Conservation (phyloP, 192 early-diverging fungal genomes). For the Linnemannia schmuckeri region DNA sequence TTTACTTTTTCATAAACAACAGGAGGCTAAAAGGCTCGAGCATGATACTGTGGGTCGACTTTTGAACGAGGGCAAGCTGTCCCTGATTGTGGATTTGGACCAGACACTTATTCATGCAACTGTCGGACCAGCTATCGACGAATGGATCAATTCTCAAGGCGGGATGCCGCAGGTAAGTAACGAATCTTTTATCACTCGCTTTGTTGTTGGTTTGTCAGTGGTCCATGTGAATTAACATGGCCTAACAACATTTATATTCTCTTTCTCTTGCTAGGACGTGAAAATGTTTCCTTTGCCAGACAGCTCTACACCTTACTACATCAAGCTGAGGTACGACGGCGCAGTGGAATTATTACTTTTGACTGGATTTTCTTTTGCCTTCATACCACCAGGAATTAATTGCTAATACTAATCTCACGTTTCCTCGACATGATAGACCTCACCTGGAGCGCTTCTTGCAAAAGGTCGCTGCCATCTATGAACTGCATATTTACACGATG, state of each 20-base stretch:
- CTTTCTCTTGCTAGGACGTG: constrained; percentile 69
- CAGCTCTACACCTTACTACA: constrained; percentile 76
- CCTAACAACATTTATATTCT: not conserved
- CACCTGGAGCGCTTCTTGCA: constrained; percentile 84
- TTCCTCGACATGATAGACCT: constrained; percentile 67
- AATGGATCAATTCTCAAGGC: constrained; percentile 71
- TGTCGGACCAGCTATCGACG: constrained; percentile 77
- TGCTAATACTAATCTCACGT: not conserved
- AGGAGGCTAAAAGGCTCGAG: constrained; percentile 83
- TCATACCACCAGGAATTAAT: not conserved
- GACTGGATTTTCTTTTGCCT: not conserved
- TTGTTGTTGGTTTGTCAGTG: not conserved
- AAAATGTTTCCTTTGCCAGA: constrained; percentile 81
- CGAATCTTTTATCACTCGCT: not conserved
- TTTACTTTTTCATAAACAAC: not conserved
- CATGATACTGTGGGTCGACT: constrained; percentile 75
- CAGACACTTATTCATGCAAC: constrained; percentile 98
- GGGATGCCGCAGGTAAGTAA: constrained; percentile 36
- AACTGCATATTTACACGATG: constrained; percentile 99
- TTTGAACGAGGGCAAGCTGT: constrained; percentile 76
- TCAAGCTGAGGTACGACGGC: constrained; percentile 83
- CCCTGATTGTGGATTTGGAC: constrained; percentile 96
- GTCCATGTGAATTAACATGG: not conserved
- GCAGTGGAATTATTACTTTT: not conserved
- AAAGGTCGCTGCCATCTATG: constrained; percentile 77